These are phyloP conservation scores for Phytophthora brassicae DNA, from an alignment of 352 stramenopile species.

Conservation along the genomic window DNA sequence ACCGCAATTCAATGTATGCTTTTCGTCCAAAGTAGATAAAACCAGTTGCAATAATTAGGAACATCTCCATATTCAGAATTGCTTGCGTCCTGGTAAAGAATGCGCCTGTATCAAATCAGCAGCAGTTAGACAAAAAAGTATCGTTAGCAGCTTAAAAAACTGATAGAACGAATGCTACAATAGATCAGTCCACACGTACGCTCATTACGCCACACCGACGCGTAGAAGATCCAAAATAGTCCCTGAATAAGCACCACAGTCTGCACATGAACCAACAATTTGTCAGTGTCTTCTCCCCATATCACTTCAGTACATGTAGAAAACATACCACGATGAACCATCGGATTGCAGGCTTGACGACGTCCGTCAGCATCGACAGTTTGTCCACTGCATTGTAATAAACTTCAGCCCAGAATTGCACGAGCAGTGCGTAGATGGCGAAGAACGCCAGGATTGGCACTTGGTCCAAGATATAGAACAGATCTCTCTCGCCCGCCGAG, in stretches of 20 bases:
- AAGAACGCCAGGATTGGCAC: conserved; percentile 83
- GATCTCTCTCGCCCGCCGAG: conserved; percentile 60
- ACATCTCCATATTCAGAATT: conserved; percentile 83
- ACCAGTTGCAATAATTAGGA: conserved; percentile 65
- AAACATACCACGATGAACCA: conserved; percentile 54
- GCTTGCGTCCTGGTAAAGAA: conserved; percentile 82
- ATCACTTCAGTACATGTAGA: background rate
- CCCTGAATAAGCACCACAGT: conserved; percentile 58
- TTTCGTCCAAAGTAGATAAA: conserved; percentile 81
- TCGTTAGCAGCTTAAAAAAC: background rate
- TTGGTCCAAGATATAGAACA: conserved; percentile 89
- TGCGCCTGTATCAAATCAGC: conserved; percentile 39
- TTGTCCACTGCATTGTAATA: conserved; percentile 89
- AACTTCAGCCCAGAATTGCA: conserved; percentile 89
- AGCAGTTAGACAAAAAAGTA: background rate
- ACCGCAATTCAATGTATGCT: conserved; percentile 83
- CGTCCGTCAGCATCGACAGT: conserved; percentile 52
- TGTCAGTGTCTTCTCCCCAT: background rate
- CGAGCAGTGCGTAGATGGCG: conserved; percentile 75
- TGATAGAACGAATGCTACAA: background rate
- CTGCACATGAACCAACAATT: conserved; percentile 25
- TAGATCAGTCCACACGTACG: conserved; percentile 38
- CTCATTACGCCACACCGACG: conserved; percentile 67
- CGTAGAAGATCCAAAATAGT: conserved; percentile 82
- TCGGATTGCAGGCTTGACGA: conserved; percentile 75